Conservation (phyloP, 805 yeast genomes). For the Phaffomyces thermotolerans region DNA sequence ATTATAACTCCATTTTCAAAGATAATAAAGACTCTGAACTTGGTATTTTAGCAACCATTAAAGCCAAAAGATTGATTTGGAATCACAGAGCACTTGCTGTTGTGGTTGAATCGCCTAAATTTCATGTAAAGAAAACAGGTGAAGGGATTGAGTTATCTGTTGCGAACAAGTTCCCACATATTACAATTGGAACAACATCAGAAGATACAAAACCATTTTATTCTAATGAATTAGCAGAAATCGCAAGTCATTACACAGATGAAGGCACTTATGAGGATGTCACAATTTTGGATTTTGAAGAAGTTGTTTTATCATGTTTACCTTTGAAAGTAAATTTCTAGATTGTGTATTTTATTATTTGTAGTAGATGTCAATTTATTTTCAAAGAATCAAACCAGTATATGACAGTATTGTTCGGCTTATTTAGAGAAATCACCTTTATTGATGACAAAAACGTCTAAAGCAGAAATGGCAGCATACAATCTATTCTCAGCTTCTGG, state of each 20-base stretch:
- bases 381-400: neutral
- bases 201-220: slow-evolving; percentile 41
- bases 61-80: slow-evolving; percentile 40
- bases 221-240: slow-evolving; percentile 38
- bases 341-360: neutral
- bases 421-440: slow-evolving; percentile 50
- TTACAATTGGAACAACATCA: slow-evolving; percentile 60
- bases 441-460: slow-evolving; percentile 84
- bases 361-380: neutral
- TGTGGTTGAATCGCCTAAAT: slow-evolving; percentile 30
- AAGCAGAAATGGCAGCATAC: slow-evolving; percentile 91
- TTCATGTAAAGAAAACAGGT: slow-evolving; percentile 5
- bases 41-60: slow-evolving; percentile 30
- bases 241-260: slow-evolving; percentile 4
- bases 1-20: slow-evolving; percentile 2
- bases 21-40: slow-evolving; percentile 6
- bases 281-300: slow-evolving; percentile 8
- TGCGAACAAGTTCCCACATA: slow-evolving; percentile 49
- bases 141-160: slow-evolving; percentile 21
- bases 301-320: neutral
- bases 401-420: neutral
- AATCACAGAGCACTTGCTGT: slow-evolving; percentile 48
- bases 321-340: slow-evolving; percentile 16
- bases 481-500: slow-evolving; percentile 94
- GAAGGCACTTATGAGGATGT: slow-evolving; percentile 11